Evolutionary conservation across 1,284 basidiomycete genomes (phyloP), one percentile per base, ranked within the genome.

Genomic region (Fistulina hepatica): DNA sequence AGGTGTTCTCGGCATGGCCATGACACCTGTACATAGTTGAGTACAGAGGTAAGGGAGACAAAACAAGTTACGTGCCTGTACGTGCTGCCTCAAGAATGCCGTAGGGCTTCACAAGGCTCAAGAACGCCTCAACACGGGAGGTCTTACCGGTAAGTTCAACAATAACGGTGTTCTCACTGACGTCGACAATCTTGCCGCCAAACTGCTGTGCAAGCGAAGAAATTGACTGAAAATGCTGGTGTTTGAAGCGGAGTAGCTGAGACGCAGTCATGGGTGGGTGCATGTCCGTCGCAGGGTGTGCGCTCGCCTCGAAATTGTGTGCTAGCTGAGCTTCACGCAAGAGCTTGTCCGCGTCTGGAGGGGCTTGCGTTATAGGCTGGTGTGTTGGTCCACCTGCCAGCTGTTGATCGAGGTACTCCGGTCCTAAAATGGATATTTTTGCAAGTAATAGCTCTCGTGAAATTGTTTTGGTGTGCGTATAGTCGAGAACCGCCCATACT

Each of bases 401-500:
- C 55, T 89, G 91, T 47, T 85, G 82, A 51, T 92, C 89, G 52
- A 97, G 81, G 60, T 97, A 97, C 58, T 99, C 95, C 11, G 94
- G 91, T 2, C 95, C 95, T 21, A 99, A 79, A 53, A 94, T 94
- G 41, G 93, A 97, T 6, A 98, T 76, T 54, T 94, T 94, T 56
- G 81, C 84, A 42, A 95, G 77, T 28, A 93, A 70, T 11, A 94
- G 68, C 60, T 94, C 91, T 40, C 90, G 81, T 46, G 85, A 76
- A 54, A 94, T 90, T 8, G 81, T 84, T 42, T 74, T 77, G 19
- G 90, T 97, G 48, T 92, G 74, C 23, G 92, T 95, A 59, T 95
- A 97, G 62, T 97, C 91, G 42, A 97, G 69, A 17, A 97, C 93
- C 22, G 92, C 92, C 92, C 92, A 97, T 12, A 97, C 92, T 41